Conservation (phyloP, 2,329 filamentous ascomycete species). For the Arthroderma sp. region DNA sequence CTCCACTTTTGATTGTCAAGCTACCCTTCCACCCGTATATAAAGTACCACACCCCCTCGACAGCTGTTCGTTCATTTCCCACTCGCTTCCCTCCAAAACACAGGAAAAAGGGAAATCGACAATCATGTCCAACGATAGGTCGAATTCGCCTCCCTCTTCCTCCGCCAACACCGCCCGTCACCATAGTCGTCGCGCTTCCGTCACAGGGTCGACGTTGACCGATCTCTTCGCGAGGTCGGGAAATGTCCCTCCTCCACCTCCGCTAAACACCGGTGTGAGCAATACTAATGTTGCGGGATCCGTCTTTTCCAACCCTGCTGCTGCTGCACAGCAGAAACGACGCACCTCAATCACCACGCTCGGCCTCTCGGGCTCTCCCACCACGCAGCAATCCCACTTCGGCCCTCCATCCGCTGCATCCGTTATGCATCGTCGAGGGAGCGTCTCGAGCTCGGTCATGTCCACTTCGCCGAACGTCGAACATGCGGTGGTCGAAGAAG, state of each 20-base stretch:
- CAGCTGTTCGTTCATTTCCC: no score
- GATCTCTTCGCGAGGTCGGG: conserved; percentile 27
- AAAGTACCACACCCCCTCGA: no score
- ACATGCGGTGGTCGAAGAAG: conserved; percentile 49
- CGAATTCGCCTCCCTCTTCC: conserved; percentile 20
- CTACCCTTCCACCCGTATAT: no score
- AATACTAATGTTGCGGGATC: conserved; percentile 17
- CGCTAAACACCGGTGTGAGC: conserved; percentile 43
- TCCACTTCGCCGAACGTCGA: conserved; percentile 30
- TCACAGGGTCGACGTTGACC: conserved; percentile 27
- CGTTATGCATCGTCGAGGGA: conserved; percentile 40
- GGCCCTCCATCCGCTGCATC: conserved; percentile 33
- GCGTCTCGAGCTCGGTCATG: conserved; percentile 50
- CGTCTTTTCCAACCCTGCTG: conserved; percentile 32
- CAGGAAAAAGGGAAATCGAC: no score
- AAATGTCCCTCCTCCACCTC: conserved; percentile 15
- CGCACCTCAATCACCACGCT: conserved; percentile 63
- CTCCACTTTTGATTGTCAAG: no score
- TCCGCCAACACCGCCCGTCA: conserved; percentile 19
- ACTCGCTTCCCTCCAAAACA: no score
- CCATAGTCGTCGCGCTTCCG: conserved; percentile 32
- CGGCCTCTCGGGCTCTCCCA: conserved; percentile 62
- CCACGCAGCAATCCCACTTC: conserved; percentile 37
- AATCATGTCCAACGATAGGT: background rate
- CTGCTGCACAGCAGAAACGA: conserved; percentile 39